phyloP scores from a whole-genome alignment of 805 yeast genomes.

The Myxozyma kluyveri region DNA sequence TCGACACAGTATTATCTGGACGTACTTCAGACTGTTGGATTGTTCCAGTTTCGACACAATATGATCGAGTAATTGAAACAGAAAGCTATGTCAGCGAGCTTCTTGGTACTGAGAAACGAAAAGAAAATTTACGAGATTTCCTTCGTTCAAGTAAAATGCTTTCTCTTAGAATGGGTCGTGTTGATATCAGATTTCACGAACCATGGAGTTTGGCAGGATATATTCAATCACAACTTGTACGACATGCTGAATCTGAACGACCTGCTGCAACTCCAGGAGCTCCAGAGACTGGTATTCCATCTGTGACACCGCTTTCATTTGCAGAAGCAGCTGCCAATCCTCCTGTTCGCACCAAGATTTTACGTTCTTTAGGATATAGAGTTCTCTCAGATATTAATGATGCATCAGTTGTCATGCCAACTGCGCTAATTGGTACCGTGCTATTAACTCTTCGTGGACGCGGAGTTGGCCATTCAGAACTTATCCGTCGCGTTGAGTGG shows the following conservation, averaged over 20 bases:
- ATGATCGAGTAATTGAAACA: constrained; percentile 58
- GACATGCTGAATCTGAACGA: neutral
- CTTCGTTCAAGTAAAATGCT: constrained; percentile 38
- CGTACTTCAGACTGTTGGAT: constrained; percentile 44
- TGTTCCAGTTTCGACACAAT: constrained; percentile 58
- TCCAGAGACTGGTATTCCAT: constrained; percentile 1
- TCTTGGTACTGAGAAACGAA: constrained; percentile 55
- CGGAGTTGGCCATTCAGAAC: constrained; percentile 40
- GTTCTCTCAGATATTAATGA: constrained; percentile 53
- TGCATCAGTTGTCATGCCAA: constrained; percentile 52
- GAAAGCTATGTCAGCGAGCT: constrained; percentile 55
- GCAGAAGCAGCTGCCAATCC: constrained; percentile 11
- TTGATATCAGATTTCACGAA: constrained; percentile 43
- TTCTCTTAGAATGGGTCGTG: constrained; percentile 41
- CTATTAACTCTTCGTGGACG: constrained; percentile 42
- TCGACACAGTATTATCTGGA: constrained; percentile 48
- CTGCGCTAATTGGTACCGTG: constrained; percentile 52
- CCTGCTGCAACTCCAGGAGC: neutral
- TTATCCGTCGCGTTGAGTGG: constrained; percentile 40
- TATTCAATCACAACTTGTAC: constrained; percentile 35
- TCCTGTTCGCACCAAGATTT: constrained; percentile 31
- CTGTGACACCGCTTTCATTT: constrained; percentile 18
- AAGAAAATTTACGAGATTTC: constrained; percentile 48
- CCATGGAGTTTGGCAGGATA: constrained; percentile 43
- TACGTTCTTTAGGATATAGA: constrained; percentile 55